Evolutionary conservation across 495 filamentous ascomycete genomes (phyloP).

Genomic region (Beverwykella pulmonaria): DNA sequence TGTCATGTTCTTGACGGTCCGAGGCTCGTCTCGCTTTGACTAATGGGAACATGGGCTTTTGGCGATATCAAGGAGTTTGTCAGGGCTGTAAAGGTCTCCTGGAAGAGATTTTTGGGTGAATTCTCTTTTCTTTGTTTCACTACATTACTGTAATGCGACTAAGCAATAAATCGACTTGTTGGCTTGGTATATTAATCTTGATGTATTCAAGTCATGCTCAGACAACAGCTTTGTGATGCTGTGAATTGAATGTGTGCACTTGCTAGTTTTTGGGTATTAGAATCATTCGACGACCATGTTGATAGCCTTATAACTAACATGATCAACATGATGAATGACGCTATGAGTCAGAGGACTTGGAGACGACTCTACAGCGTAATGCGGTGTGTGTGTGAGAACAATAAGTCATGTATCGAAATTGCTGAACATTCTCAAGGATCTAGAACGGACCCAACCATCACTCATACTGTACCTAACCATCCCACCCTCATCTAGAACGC

Average conservation of each 20-base stretch:
- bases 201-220: neutral
- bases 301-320: too few species aligned
- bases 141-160: constrained; percentile 4
- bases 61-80: constrained; percentile 22
- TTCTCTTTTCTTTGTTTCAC: neutral
- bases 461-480: neutral
- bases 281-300: too few species aligned
- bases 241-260: neutral
- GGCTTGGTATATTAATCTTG: neutral
- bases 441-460: too few species aligned
- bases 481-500: neutral
- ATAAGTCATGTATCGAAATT: too few species aligned
- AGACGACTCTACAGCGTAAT: neutral
- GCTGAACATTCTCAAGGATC: too few species aligned
- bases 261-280: too few species aligned
- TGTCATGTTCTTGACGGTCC: constrained; percentile 5
- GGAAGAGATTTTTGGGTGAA: neutral
- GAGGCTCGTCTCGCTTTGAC: constrained; percentile 3
- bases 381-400: neutral
- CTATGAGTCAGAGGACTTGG: neutral
- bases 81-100: neutral
- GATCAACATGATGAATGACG: neutral
- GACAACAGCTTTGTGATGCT: neutral
- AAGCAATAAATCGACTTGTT: constrained; percentile 8
- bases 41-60: constrained; percentile 2